Conservation (phyloP, 2,329 filamentous ascomycete genomes). For the Botrytis tulipae region DNA sequence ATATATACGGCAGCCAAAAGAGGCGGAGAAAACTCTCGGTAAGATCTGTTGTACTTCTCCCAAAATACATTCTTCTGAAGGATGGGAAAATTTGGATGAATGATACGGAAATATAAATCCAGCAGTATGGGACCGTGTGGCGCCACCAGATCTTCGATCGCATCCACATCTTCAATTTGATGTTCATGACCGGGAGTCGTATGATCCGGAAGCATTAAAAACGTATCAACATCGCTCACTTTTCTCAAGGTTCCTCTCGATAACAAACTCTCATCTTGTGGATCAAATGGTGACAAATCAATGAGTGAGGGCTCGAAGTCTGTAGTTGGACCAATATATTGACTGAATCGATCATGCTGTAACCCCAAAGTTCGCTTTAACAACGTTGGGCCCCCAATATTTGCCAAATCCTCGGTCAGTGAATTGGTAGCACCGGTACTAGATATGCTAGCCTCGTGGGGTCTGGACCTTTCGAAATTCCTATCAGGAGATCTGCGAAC, state of each 20-base stretch:
- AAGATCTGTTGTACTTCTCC: constrained; percentile 71
- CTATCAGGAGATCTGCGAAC: constrained; percentile 53
- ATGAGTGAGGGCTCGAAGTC: constrained; percentile 83
- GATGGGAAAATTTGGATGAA: constrained; percentile 80
- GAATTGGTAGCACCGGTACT: constrained; percentile 62
- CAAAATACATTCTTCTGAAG: constrained; percentile 78
- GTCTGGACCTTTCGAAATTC: constrained; percentile 53
- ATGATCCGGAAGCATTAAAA: constrained; percentile 74
- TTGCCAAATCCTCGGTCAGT: constrained; percentile 68
- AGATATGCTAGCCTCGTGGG: constrained; percentile 57
- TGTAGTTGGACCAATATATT: constrained; percentile 80
- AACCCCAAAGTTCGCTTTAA: constrained; percentile 71
- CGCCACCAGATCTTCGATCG: constrained; percentile 72
- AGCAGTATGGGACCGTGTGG: constrained; percentile 76
- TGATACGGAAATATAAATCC: constrained; percentile 76
- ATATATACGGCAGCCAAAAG: constrained; percentile 80
- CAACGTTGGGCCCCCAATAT: constrained; percentile 63
- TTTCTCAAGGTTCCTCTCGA: constrained; percentile 68
- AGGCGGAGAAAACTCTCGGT: constrained; percentile 72
- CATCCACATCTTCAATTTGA: constrained; percentile 64
- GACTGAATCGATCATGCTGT: constrained; percentile 74
- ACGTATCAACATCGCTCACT: constrained; percentile 75
- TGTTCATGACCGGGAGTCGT: constrained; percentile 71
- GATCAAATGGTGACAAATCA: constrained; percentile 76
- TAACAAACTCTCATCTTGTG: constrained; percentile 75